A percentile compares a stretch with the other conserved stretches of the same genome.
Evolutionary conservation across 2,329 filamentous ascomycete species (phyloP).

Genomic region (Hymenoscyphus fructigenus): DNA sequence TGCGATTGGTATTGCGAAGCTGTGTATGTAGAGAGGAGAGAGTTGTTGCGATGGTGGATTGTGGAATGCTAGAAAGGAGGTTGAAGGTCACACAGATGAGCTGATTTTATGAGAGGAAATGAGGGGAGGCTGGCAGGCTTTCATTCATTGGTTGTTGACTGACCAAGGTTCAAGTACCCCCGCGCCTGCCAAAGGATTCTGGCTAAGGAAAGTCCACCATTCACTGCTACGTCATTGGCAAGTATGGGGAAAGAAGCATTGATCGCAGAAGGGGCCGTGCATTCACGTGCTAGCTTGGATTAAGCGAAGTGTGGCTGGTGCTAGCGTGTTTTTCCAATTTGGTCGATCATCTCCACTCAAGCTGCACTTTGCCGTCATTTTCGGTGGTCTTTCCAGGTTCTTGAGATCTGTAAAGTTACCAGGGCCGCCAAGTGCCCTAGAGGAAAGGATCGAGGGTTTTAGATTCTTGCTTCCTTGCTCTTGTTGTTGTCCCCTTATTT

Average conservation of each 20-base stretch:
- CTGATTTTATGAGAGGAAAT: slow-evolving; percentile 5
- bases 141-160: not conserved
- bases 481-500: not conserved
- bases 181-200: not conserved
- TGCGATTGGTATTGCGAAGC: not conserved
- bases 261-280: not conserved
- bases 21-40: slow-evolving; percentile 6
- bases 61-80: slow-evolving; percentile 2
- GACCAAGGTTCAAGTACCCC: not conserved
- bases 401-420: not conserved
- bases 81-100: slow-evolving; percentile 10
- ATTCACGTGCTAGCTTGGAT: too few species aligned
- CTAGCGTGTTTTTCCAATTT: not conserved
- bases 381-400: not conserved
- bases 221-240: not conserved
- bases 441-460: not conserved
- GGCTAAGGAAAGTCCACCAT: not conserved
- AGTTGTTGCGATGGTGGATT: not conserved
- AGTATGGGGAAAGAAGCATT: not conserved
- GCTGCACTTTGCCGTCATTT: slow-evolving; percentile 4
- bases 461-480: not conserved
- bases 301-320: not conserved
- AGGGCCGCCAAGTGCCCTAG: not conserved
- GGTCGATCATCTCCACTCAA: not conserved
- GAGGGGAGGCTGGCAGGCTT: not conserved